These are phyloP conservation scores for Anthostomella pinea DNA, from an alignment of 2,329 filamentous ascomycete species.

Conservation along the genomic window DNA sequence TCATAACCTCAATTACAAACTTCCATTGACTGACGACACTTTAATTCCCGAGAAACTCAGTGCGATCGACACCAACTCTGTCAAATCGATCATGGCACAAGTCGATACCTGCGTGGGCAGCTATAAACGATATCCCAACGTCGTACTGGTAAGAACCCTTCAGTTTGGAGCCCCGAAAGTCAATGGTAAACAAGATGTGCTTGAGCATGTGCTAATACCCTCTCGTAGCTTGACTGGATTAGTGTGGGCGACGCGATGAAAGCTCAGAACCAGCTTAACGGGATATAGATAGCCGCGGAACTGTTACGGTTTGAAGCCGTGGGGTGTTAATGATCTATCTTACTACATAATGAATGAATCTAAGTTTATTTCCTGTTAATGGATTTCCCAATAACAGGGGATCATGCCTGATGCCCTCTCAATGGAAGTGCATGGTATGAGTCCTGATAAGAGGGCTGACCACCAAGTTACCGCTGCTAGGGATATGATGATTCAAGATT, in stretches of 20 bases:
- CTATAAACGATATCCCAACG: constrained; percentile 34
- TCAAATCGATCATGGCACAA: constrained; percentile 44
- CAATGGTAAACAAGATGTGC: no score
- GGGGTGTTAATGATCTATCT: not conserved
- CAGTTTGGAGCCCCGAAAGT: no score
- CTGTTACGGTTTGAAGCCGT: no score
- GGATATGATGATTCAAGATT: no score
- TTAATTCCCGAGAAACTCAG: constrained; percentile 32
- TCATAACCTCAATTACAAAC: constrained; percentile 36
- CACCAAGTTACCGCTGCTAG: no score
- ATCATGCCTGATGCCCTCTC: no score
- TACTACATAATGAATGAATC: not conserved
- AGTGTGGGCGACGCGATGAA: constrained; percentile 38
- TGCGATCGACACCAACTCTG: constrained; percentile 45
- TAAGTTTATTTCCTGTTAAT: not conserved
- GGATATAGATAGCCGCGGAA: constrained; percentile 21
- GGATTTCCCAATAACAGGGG: no score
- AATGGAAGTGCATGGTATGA: no score
- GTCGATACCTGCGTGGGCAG: constrained; percentile 30
- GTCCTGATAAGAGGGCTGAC: no score
- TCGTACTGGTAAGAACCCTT: constrained; percentile 35
- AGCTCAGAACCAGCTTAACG: constrained; percentile 38
- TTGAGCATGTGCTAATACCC: constrained; percentile 8
- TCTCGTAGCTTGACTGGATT: constrained; percentile 42
- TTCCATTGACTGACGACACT: constrained; percentile 36